Evolutionary conservation across 2,329 filamentous ascomycete species (phyloP), one percentile per base, ranked within the genome.

Genomic region (Emericellopsis atlantica): DNA sequence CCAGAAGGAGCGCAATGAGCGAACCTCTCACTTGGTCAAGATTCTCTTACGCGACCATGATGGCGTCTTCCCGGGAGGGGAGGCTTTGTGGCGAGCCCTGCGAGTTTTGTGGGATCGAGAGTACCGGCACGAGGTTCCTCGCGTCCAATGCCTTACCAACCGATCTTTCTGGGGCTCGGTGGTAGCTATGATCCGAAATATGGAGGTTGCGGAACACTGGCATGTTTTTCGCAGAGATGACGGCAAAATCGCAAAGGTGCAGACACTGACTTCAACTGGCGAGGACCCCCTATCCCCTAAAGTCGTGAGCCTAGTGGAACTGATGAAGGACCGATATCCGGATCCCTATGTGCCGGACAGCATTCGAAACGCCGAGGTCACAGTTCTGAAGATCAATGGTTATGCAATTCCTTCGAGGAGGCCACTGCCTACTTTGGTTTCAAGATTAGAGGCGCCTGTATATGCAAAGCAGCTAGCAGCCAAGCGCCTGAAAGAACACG

Each of bases 31-130:
- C 26, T 29, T 29, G 12, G 48, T 62, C 14, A 49, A 53, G 6
- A 49, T 52, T 4, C 45, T 58, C 24, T 47, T 61, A 24, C 46
- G 44, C n/a, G 50, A 55, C 26, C 49, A 55, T 6, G 51, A 55
- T 2, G 72, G 72, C 0, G 66, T 69, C 1, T 69, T 76, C 36
- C 69, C 74, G 2, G 67, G 69, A 14, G 69, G 69, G 21, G 60
- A 64, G 33, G 58, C 67, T 4, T 53, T 76, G 5, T 73, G 69
- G 57, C 64, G 67, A 43, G 66, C 66, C 2, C 50, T 73, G 4
- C 57, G 62, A 12, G 58, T 58, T 9, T 53, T 66, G 7, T 77
- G 71, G 64, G 51, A 57, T 9, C 55, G 55, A n/a, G 52, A 54
- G 7, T 69, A 67, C 35, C 49, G 54, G 2, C 55, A 54, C 29